Evolutionary conservation across 768 basidiomycete species (phyloP), one percentile per base, ranked within the genome.

Genomic region (Pleurotus platypus): DNA sequence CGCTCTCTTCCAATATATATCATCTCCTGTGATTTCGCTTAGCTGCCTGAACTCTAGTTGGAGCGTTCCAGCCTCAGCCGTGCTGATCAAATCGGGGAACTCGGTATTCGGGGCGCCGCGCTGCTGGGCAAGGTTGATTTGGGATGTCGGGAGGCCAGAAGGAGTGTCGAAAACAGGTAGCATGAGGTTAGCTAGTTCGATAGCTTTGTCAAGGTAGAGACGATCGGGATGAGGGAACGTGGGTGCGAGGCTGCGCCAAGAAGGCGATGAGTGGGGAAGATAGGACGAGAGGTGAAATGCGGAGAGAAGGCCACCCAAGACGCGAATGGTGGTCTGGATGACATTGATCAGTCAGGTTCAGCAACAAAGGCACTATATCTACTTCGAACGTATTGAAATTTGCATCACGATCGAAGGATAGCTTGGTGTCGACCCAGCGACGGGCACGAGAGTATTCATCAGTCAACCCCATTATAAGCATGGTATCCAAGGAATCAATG

Each of bases 41-140:
- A 98, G 76, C 68, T 97, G 96, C 62, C 87, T 83, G 66, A 98
- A 85, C 70, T 97, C 95, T 16, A 98, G 81, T 69, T 97, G 93
- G 20, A 96, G 73, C 0, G 92, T 95, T 6, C 87, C 82, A n/a
- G 85, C 87, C 67, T 98, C 95, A 0, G 95, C 91, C 9, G 91
- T 86, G 62, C 86, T 88, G 48, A 89, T 82, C 12, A 89, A 70
- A 1, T 81, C 83, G 2, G 76, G 73, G 58, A 85, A 85, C 57
- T 86, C 84, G 0, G 45, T 59, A 58, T 90, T 85, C 0, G 81
- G 75, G 4, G 86, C 75, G 1, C 89, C 94, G 61, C 79, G 64
- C 9, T 78, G 70, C 50, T 74, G 70, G 0, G 76, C 83, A 15
- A 97, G 78, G 65, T 98, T 95, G 65, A 97, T 71, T 59, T 82